phyloP scores from a whole-genome alignment of 208 protist species.

The Leishmania aethiopica region DNA sequence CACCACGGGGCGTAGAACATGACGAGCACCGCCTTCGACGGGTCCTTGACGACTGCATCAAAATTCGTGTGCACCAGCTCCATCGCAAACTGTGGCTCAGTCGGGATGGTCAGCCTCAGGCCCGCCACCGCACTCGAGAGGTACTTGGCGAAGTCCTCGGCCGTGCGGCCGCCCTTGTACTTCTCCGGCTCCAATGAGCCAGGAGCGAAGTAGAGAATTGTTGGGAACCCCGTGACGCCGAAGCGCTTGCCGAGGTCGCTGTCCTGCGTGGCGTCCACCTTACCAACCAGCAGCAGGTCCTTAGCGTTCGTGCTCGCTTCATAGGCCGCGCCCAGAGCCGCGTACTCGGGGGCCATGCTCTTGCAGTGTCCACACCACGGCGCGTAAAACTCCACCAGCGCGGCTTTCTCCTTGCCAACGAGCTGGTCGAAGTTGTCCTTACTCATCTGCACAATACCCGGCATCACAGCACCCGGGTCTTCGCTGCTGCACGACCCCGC shows the following conservation, averaged over 20 bases:
- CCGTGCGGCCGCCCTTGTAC: conserved; percentile 44
- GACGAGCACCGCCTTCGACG: conserved; percentile 59
- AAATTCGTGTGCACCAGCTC: conserved; percentile 50
- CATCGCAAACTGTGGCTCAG: conserved; percentile 29
- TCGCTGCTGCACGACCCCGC: conserved; percentile 13
- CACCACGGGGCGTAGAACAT: conserved; percentile 86
- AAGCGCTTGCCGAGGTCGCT: conserved; percentile 44
- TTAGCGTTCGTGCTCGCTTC: conserved; percentile 20
- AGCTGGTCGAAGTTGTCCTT: conserved; percentile 56
- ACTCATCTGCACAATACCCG: conserved; percentile 49
- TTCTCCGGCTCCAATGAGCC: conserved; percentile 37
- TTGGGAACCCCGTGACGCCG: conserved; percentile 61
- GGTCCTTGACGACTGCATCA: conserved; percentile 39
- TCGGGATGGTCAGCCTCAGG: conserved; percentile 31
- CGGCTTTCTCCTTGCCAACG: conserved; percentile 42
- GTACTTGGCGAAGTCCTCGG: conserved; percentile 44
- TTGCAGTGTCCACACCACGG: conserved; percentile 91
- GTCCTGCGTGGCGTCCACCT: conserved; percentile 62
- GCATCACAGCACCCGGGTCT: conserved; percentile 37
- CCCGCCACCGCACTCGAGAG: conserved; percentile 32
- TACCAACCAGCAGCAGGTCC: conserved; percentile 59
- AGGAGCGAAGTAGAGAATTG: conserved; percentile 74
- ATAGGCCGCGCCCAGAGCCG: conserved; percentile 36
- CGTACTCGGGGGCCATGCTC: conserved; percentile 52
- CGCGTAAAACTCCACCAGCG: conserved; percentile 89